Conservation (phyloP, 2,329 filamentous ascomycete species). For the Fusarium cyanostomum region DNA sequence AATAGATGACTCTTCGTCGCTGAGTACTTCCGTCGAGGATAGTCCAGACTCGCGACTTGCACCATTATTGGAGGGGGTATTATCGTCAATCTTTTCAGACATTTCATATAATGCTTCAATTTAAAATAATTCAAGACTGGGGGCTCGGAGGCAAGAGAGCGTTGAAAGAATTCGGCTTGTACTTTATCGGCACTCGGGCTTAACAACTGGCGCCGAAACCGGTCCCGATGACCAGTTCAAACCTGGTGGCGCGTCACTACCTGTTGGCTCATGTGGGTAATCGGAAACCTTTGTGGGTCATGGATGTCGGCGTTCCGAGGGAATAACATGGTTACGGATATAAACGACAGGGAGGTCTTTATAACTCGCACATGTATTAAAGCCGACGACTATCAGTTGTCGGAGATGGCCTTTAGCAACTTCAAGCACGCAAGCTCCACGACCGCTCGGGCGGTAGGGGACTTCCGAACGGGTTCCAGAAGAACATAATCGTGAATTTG, state of each 20-base stretch:
- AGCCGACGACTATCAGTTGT: too few species aligned
- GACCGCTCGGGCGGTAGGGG: constrained; percentile 15
- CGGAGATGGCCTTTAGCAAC: not conserved
- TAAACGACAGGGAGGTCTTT: too few species aligned
- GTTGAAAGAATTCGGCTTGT: not conserved
- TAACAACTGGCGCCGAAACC: too few species aligned
- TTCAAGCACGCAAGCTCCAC: constrained; percentile 18
- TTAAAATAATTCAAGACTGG: not conserved
- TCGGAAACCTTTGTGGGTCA: too few species aligned
- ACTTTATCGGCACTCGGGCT: not conserved
- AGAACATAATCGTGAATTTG: constrained; percentile 24
- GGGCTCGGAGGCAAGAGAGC: not conserved
- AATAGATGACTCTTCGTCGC: constrained; percentile 31
- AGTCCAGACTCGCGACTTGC: not conserved
- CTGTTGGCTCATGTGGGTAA: too few species aligned
- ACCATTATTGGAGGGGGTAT: not conserved
- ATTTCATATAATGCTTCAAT: not conserved
- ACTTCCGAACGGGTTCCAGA: constrained; percentile 3
- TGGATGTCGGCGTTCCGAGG: too few species aligned
- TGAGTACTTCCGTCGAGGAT: not conserved
- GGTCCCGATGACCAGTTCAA: too few species aligned
- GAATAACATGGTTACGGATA: too few species aligned
- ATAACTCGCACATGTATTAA: too few species aligned
- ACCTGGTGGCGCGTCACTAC: too few species aligned
- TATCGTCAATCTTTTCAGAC: constrained; percentile 10